These are phyloP conservation scores for Schizophyllum amplum DNA, from an alignment of 1,284 basidiomycete species.

Conservation along the genomic window DNA sequence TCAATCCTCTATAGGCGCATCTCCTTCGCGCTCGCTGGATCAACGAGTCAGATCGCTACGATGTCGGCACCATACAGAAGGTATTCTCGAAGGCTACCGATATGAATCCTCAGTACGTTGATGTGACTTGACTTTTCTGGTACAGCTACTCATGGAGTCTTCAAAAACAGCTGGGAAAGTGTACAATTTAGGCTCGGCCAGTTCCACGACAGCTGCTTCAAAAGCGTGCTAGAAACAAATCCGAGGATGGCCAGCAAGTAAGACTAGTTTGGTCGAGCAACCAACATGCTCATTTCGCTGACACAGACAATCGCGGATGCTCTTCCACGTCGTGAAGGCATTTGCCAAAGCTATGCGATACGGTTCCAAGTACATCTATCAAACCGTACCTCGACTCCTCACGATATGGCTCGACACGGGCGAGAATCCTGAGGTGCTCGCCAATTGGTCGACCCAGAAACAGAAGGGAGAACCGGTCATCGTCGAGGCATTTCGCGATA, in stretches of 20 bases:
- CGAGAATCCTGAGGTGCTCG: conserved; percentile 40
- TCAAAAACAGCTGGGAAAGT: conserved; percentile 83
- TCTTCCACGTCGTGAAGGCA: conserved; percentile 54
- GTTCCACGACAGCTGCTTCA: conserved; percentile 77
- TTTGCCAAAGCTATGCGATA: conserved; percentile 71
- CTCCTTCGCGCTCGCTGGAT: conserved; percentile 92
- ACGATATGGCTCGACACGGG: conserved; percentile 95
- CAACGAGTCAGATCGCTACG: conserved; percentile 82
- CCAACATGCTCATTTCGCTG: neutral
- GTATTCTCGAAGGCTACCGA: conserved; percentile 52
- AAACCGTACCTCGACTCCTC: conserved; percentile 88
- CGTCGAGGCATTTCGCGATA: neutral
- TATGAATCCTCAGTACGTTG: conserved; percentile 47
- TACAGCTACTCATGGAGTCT: too few relatives aligned
- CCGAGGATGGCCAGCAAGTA: neutral
- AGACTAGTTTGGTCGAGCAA: neutral
- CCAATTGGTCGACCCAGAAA: conserved; percentile 38
- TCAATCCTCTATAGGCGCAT: conserved; percentile 49
- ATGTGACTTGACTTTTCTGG: too few relatives aligned
- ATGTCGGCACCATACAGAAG: conserved; percentile 55
- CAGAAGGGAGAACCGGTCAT: conserved; percentile 32
- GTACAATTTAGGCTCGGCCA: conserved; percentile 81
- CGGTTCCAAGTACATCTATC: conserved; percentile 96
- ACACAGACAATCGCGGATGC: conserved; percentile 32
- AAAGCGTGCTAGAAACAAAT: conserved; percentile 25